Base-by-base conservation (phyloP, 345 rosid species). In the Eutrema japonicum region DNA sequence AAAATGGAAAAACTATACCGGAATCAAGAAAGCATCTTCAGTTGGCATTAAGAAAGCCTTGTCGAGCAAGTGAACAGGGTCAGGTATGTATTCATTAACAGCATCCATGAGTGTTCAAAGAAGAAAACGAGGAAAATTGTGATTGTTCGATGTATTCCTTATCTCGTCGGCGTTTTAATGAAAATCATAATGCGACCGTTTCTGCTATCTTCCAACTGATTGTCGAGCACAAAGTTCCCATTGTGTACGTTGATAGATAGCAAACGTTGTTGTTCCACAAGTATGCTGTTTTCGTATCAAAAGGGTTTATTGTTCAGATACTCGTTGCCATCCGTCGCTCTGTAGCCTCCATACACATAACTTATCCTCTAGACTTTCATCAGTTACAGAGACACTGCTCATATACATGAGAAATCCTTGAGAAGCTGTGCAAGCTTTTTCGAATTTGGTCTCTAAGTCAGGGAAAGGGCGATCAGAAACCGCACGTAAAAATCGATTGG, bases 1-100 rank as follows among this genome's bases (percentile, higher is more conserved):
- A 51, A 36, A 45, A n/a, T 4, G 14, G 59, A 36, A 45, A 54
- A 59, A 14, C 4, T 10, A 4, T 79, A 91, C 97, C 84, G 92
- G 99, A 81, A 95, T 95, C 51, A 98, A 90, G 88, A 95, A 95
- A 79, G 92, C 99, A 76, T 92, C 99, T 82, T 95, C 99, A 58
- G 92, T 85, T 67, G 99, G 98, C 98, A 95, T 90, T 70, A 95
- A 84, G 86, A 95, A 95, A 74, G 96, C 81, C 66, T 92, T 95
- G 88, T 95, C 99, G 8, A 95, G 97, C 64, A 86, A 91, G 49
- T 97, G 98, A 22, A 89, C 88, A 7, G 97, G 98, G 74, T 95
- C 96, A 47, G 98, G 96, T 76, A 95, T 95, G 82, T 95, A 95
- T 65, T 92, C 85, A 76, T 95, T 98, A 30, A 95, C 98, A 68